Evolutionary conservation across 2,329 filamentous ascomycete species (phyloP).

Genomic region (Diplodia seriata): DNA sequence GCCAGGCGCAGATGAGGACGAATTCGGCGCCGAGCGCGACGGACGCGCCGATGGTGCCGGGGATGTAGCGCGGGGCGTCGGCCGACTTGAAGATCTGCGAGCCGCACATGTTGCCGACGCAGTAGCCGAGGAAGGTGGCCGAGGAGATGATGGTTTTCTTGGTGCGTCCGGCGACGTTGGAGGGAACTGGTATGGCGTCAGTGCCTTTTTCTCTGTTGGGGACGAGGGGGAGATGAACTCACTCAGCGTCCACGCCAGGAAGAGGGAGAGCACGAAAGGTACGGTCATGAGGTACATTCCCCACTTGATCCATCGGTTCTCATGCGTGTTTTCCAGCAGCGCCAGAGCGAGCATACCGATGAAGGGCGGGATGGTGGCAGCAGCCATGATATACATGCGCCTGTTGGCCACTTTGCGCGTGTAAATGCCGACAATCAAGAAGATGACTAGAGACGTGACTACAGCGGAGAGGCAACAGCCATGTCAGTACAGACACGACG

Average conservation of each 20-base stretch:
- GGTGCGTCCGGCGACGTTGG: slow-evolving; percentile 56
- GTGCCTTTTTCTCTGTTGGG: too few relatives aligned
- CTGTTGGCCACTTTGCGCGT: slow-evolving; percentile 34
- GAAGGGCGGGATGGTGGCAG: slow-evolving; percentile 43
- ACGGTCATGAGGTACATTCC: slow-evolving; percentile 47
- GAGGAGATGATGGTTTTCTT: slow-evolving; percentile 57
- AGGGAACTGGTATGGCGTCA: slow-evolving; percentile 43
- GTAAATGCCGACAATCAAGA: slow-evolving; percentile 31
- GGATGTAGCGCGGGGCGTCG: slow-evolving; percentile 55
- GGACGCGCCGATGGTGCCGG: slow-evolving; percentile 52
- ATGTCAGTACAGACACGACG: background rate
- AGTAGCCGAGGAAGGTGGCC: slow-evolving; percentile 57
- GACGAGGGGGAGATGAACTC: slow-evolving; percentile 53
- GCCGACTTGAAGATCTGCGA: slow-evolving; percentile 55
- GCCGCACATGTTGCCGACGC: slow-evolving; percentile 57
- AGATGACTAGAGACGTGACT: slow-evolving; percentile 34
- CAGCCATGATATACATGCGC: slow-evolving; percentile 46
- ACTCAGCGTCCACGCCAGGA: slow-evolving; percentile 45
- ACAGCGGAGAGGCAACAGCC: slow-evolving; percentile 10
- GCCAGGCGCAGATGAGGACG: slow-evolving; percentile 49
- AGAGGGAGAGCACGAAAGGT: slow-evolving; percentile 43
- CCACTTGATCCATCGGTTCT: slow-evolving; percentile 49
- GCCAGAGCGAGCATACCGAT: slow-evolving; percentile 46
- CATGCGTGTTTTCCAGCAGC: slow-evolving; percentile 42
- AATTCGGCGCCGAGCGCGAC: slow-evolving; percentile 41